Percentiles rank a stretch among this genome's conserved stretches.
Evolutionary conservation across 306 rosid species (phyloP).

Genomic region (Lithocarpus polystachyus): DNA sequence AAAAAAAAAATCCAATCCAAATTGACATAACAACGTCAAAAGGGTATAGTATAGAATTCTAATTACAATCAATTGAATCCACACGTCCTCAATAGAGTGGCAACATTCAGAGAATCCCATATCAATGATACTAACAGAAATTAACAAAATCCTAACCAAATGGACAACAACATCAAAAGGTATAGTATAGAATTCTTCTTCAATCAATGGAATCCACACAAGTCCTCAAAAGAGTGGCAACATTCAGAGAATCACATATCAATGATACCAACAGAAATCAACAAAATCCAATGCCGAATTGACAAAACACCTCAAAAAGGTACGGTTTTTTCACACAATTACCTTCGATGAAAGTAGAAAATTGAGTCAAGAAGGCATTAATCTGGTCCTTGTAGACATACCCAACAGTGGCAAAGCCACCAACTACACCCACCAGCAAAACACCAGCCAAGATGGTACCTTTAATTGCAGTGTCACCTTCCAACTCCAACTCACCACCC

Average conservation of each 20-base stretch:
- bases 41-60: background rate
- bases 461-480: constrained; percentile 48
- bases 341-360: constrained; percentile 80
- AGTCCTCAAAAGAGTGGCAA: background rate
- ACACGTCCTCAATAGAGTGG: background rate
- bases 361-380: constrained; percentile 60
- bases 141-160: background rate
- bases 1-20: background rate
- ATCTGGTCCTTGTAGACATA: constrained; percentile 74
- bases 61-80: background rate
- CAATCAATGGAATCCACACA: background rate
- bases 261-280: background rate
- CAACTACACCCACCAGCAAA: constrained; percentile 64
- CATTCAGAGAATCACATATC: background rate
- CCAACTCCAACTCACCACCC: constrained; percentile 2
- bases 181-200: background rate
- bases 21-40: background rate
- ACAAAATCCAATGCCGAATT: background rate
- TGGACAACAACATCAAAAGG: background rate
- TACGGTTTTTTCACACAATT: background rate
- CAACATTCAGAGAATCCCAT: background rate
- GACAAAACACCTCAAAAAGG: background rate
- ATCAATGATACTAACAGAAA: background rate
- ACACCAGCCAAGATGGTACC: constrained; percentile 84
- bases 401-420: constrained; percentile 80